Percentiles rank a stretch among this genome's conserved stretches.
phyloP scores from a whole-genome alignment of 2,329 filamentous ascomycete genomes.

The Aspergillus awamori region DNA sequence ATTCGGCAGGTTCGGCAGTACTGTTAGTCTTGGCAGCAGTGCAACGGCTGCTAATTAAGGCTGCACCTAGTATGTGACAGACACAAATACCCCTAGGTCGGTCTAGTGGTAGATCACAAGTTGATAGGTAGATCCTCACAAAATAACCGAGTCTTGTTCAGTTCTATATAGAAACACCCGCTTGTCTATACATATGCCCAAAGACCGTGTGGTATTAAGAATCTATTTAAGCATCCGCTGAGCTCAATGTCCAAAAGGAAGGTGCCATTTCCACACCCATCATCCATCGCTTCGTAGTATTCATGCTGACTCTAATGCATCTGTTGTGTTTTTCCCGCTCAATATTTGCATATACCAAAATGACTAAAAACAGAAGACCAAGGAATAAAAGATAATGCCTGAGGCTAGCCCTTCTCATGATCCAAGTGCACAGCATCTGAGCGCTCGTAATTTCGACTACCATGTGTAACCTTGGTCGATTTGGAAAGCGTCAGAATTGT shows the following conservation, averaged over 20 bases:
- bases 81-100: neutral
- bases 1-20: neutral
- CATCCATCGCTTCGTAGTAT: conserved; percentile 1
- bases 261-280: conserved; percentile 1
- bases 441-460: neutral
- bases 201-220: conserved; percentile 6
- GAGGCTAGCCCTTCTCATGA: neutral
- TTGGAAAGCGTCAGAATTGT: neutral
- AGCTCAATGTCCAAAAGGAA: neutral
- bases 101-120: neutral
- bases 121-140: neutral
- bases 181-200: conserved; percentile 5
- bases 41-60: neutral
- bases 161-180: neutral
- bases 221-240: conserved; percentile 6
- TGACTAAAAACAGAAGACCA: neutral
- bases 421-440: neutral
- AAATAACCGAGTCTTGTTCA: neutral
- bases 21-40: neutral
- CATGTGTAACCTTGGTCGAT: neutral
- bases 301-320: neutral
- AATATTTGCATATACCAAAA: neutral
- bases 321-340: neutral
- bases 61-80: neutral
- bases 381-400: neutral